Percentiles rank a stretch among this genome's conserved stretches.
phyloP scores from a whole-genome alignment of 805 yeast genomes.

The Starmerella bombicola region DNA sequence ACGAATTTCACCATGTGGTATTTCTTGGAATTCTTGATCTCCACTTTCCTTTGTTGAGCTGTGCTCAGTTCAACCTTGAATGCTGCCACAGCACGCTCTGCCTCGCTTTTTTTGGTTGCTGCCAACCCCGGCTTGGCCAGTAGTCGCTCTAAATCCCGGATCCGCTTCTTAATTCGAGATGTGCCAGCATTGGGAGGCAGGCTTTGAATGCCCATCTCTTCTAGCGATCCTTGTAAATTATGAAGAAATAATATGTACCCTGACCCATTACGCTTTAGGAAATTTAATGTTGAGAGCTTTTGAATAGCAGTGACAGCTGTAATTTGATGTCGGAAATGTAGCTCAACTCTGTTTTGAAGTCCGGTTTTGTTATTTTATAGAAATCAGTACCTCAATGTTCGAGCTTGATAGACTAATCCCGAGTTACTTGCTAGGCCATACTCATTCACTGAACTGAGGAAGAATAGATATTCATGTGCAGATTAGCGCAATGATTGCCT shows the following conservation, averaged over 20 bases:
- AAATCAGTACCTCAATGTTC: too few relatives aligned
- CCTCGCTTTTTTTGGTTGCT: constrained; percentile 34
- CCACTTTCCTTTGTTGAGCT: constrained; percentile 35
- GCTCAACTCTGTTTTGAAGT: too few relatives aligned
- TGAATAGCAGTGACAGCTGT: too few relatives aligned
- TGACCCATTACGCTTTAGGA: background rate
- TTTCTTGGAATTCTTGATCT: constrained; percentile 47
- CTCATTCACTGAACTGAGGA: too few relatives aligned
- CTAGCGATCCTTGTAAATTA: background rate
- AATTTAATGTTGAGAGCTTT: too few relatives aligned
- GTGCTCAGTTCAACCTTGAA: constrained; percentile 45
- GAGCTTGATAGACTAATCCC: too few relatives aligned
- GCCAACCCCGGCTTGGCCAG: constrained; percentile 50
- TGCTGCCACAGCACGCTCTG: constrained; percentile 61
- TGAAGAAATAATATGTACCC: background rate
- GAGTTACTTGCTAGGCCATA: too few relatives aligned
- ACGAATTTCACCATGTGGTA: constrained; percentile 91
- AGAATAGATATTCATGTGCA: too few relatives aligned
- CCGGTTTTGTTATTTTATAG: too few relatives aligned
- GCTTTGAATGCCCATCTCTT: constrained; percentile 23
- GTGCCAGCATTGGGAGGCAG: constrained; percentile 22
- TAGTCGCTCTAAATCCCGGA: constrained; percentile 72
- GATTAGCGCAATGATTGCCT: too few relatives aligned
- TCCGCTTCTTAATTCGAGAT: constrained; percentile 59
- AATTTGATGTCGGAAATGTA: too few relatives aligned